These are phyloP conservation scores for Gnomoniopsis smithogilvyi DNA, from an alignment of 2,329 filamentous ascomycete genomes.

Conservation along the genomic window DNA sequence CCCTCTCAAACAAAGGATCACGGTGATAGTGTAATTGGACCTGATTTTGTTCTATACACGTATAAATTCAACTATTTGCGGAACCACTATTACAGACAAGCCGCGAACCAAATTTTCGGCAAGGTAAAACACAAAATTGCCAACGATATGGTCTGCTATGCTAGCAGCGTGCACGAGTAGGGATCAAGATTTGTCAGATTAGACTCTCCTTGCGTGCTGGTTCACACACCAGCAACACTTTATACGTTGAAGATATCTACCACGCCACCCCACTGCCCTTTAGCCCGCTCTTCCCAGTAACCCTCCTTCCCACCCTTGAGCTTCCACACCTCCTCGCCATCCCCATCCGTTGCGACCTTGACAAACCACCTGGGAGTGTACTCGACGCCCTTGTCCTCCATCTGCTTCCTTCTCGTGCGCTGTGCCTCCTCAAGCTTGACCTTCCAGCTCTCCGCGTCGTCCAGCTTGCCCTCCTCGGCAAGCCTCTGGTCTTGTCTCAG, in stretches of 20 bases:
- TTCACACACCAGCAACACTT: not conserved
- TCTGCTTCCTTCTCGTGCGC: constrained; percentile 65
- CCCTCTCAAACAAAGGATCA: too few species aligned
- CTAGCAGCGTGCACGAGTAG: too few species aligned
- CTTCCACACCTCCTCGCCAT: constrained; percentile 69
- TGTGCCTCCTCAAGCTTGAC: constrained; percentile 80
- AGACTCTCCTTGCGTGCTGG: not conserved
- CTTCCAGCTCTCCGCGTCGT: constrained; percentile 25
- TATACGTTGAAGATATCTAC: constrained; percentile 44
- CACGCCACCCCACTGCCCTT: constrained; percentile 61
- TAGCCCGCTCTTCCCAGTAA: constrained; percentile 86
- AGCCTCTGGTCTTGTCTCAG: constrained; percentile 85
- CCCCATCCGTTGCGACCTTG: constrained; percentile 52
- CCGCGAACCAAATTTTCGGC: too few species aligned
- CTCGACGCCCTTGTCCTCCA: constrained; percentile 71
- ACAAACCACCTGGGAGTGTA: constrained; percentile 84
- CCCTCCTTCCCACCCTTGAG: constrained; percentile 78
- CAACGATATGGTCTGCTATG: too few species aligned
- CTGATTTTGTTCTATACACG: too few species aligned
- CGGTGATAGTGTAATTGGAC: too few species aligned
- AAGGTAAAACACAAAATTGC: too few species aligned
- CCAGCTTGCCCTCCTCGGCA: constrained; percentile 28
- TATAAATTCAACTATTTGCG: too few species aligned
- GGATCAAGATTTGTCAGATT: too few species aligned
- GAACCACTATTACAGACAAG: too few species aligned